Base-by-base conservation (phyloP, 2,329 filamentous ascomycete genomes). In the Verticillium albo-atrum region DNA sequence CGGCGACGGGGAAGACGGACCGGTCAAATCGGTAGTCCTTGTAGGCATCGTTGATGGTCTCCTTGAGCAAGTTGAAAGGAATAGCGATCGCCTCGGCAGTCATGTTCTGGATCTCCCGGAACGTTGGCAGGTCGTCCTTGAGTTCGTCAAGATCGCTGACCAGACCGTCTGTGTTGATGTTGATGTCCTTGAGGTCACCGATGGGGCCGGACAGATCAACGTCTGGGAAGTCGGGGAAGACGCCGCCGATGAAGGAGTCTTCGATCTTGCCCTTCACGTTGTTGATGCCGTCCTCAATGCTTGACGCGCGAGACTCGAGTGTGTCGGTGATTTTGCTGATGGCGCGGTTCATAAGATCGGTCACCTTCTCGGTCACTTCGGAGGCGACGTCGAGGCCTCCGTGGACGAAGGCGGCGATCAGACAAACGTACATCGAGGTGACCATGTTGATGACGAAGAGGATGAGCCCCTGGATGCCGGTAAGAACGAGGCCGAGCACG, bases 401-500 rank as follows among this genome's bases (percentile, higher is more conserved):
- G 63, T 89, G 85, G 59, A 97, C 83, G 54, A 92, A 87, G 63
- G 96, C 85, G 30, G 91, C 91, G 70, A 96, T 91, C 57, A 99
- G 83, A 70, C 95, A 99, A 65, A 92, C 82, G 70, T 97, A 97
- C 17, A 92, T 97, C 56, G 88, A 89, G 52, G 91, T 93, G 75
- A 97, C 83, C 76, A 97, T 89, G 72, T 96, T 91, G 77, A 99
- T 92, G 71, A 92, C 85, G 75, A 97, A 99, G 64, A 97, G 81
- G 63, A 97, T 88, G 58, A 98, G 88, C 71, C 90, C 88, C 75
- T 97, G 89, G 14, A 98, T 87, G 47, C 87, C 92, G 30, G 89
- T 93, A 64, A 98, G 80, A 61, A 89, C 87, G 71, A 98, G 80
- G 62, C 88, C 81, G 56, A 98, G 82, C 76, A 95, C 87, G 50